These are phyloP conservation scores for Rhodotorula kratochvilovae DNA, from an alignment of 768 basidiomycete species.

Conservation along the genomic window DNA sequence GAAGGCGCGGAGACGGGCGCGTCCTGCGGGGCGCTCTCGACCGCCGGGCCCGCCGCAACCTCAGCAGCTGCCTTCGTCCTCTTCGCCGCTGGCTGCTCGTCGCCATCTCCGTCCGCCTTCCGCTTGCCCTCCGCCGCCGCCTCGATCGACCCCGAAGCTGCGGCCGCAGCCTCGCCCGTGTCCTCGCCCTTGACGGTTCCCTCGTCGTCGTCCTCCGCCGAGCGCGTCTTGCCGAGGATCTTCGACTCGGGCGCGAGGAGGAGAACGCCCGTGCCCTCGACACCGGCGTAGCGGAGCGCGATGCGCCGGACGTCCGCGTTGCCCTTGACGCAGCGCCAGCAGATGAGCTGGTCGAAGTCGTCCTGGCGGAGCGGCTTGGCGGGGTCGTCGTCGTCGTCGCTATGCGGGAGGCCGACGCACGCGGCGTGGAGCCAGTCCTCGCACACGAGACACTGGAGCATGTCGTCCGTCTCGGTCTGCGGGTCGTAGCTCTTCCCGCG, in stretches of 20 bases:
- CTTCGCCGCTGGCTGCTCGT: neutral
- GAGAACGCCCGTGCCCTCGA: slow-evolving; percentile 22
- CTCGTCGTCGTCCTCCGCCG: slow-evolving; percentile 1
- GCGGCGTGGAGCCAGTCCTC: slow-evolving; percentile 43
- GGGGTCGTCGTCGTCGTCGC: slow-evolving; percentile 16
- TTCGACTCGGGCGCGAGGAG: slow-evolving; percentile 3
- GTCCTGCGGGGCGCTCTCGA: neutral
- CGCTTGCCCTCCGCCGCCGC: neutral
- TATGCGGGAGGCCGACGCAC: slow-evolving; percentile 30
- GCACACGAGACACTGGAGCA: slow-evolving; percentile 30
- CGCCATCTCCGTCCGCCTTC: neutral
- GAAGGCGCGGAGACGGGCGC: too few relatives aligned
- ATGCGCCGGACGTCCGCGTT: slow-evolving; percentile 4
- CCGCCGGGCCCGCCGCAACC: neutral
- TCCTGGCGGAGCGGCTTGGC: slow-evolving; percentile 19
- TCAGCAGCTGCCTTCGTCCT: neutral
- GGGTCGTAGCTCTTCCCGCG: slow-evolving; percentile 39
- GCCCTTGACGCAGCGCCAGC: slow-evolving; percentile 17
- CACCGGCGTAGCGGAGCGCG: slow-evolving; percentile 31
- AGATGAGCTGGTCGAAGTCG: slow-evolving; percentile 37
- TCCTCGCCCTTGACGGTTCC: neutral
- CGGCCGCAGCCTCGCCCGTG: neutral
- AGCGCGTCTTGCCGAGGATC: neutral
- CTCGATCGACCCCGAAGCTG: neutral
- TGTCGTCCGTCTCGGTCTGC: slow-evolving; percentile 36